phyloP scores from a whole-genome alignment of 768 basidiomycete genomes.

The Paxillus involutus region DNA sequence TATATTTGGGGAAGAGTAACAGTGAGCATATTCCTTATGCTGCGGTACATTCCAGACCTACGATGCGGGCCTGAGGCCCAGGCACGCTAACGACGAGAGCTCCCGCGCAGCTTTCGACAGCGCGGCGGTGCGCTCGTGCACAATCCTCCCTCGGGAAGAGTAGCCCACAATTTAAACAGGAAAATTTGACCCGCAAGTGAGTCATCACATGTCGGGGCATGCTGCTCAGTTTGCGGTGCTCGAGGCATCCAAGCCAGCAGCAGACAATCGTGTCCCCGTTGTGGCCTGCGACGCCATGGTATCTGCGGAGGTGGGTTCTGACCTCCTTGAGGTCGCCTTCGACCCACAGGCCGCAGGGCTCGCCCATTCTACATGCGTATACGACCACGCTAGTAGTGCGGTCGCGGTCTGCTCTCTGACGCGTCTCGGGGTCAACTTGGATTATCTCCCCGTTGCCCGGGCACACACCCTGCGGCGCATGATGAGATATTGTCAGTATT shows the following conservation, averaged over 20 bases:
- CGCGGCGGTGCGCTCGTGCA: background rate
- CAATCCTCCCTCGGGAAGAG: background rate
- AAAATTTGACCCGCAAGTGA: background rate
- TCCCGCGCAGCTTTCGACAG: background rate
- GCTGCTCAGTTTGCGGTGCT: background rate
- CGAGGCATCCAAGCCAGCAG: background rate
- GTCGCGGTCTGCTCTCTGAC: background rate
- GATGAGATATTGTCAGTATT: too few species aligned
- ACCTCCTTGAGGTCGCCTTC: constrained; percentile 4
- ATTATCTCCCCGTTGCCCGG: background rate
- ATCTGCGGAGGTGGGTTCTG: background rate
- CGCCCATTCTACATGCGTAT: constrained; percentile 1
- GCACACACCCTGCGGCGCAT: background rate
- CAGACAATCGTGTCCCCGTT: background rate
- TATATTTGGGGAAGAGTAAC: too few species aligned
- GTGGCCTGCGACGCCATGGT: background rate
- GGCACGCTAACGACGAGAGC: background rate
- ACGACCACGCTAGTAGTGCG: background rate
- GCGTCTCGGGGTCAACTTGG: background rate
- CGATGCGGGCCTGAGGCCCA: background rate
- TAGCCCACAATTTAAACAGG: background rate
- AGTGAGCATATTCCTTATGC: background rate
- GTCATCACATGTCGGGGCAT: constrained; percentile 6
- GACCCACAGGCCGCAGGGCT: background rate
- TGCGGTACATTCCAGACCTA: background rate